Base-by-base conservation (phyloP, 768 basidiomycete genomes). In the Pleurotus sapidus region DNA sequence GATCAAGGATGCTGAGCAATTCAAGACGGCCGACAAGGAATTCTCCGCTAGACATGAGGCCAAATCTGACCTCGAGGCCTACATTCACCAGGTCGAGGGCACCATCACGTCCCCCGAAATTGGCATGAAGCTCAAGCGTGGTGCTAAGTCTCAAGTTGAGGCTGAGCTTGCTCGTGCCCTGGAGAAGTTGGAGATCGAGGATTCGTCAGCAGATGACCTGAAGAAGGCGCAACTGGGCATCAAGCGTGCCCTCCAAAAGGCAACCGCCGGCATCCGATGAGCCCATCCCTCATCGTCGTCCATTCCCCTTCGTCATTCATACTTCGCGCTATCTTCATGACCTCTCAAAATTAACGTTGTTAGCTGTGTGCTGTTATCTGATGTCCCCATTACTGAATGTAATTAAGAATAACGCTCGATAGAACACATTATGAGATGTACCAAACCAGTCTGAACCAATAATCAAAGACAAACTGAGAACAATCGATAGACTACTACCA, bases 1-100 rank as follows among this genome's bases (percentile, higher is more conserved):
- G 97, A 97, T 98, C 82, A 95, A 95, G 83, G 96, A 98, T 70
- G 93, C 97, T 55, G 96, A 98, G 75, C 93, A 95, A 74, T 97
- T 84, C 86, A 95, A 95, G 82, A 84, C 87, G 71, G 93, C 90
- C 24, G 91, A 94, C 84, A 97, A 95, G 81, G 97, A 98, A 73
- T 98, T 96, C 85, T 92, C 93, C 61, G 89, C 95, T 56, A 91
- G 91, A 63, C 97, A 99, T 72, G 95, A 98, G 77, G 95, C 97
- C 61, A 97, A 95, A 76, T 92, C 95, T 48, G 95, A 98, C 75
- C 89, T 98, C 60, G 97, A 99, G 80, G 87, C 93, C 38, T 98
- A 98, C 79, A 83, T 99, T 68, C 93, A 96, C 80, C 91, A 94
- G 73, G 94, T 98, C 67, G 95, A 97, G 83, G 82, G 84, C 71